Base-by-base conservation (phyloP, 768 basidiomycete genomes). In the Melanogaster broomeanus region DNA sequence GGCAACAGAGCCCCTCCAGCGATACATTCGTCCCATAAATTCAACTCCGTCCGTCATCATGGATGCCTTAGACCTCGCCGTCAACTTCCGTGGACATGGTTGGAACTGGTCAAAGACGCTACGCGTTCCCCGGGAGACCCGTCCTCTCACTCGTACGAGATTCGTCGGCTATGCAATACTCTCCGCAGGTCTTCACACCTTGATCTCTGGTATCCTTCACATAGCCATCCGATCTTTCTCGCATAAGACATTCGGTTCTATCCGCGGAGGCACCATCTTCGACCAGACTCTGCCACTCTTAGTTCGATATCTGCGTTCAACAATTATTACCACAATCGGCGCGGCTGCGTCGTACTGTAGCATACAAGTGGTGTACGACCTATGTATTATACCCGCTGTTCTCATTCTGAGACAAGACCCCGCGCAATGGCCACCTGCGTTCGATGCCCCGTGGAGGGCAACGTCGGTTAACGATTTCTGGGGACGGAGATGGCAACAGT, bases 81-180 rank as follows among this genome's bases (percentile, higher is more conserved):
- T 69, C 55, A 80, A 77, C 52, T 60, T 81, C 16, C 81, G 84
- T 19, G 84, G 84, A 4, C 60, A 73, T 43, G 82, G 80, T 19
- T 87, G 85, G 84, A 69, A 77, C 40, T 85, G 81, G 77, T 80
- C 81, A 4, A 56, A 64, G 21, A 51, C 56, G 16, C 24, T 60
- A 11, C 56, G 59, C 44, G 30, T 68, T 13, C 61, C 66, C 12
- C 62, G 55, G 16, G 77, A 53, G 22, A 53, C 52, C 8, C 35
- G 46, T 18, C 42, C 52, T 30, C 12, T 62, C 4, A 74, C 77
- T 16, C 69, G 61, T 8, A 22, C 51, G 3, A 56, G 63, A 21
- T 84, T 82, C 59, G 31, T 72, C 3, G 48, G 62, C 11, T 52
- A n/a, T n/a, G n/a, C n/a, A n/a, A n/a, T n/a, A n/a, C n/a, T n/a